Evolutionary conservation across 345 rosid species (phyloP), one percentile per base, ranked within the genome.

Genomic region (Gynandropsis gynandra): DNA sequence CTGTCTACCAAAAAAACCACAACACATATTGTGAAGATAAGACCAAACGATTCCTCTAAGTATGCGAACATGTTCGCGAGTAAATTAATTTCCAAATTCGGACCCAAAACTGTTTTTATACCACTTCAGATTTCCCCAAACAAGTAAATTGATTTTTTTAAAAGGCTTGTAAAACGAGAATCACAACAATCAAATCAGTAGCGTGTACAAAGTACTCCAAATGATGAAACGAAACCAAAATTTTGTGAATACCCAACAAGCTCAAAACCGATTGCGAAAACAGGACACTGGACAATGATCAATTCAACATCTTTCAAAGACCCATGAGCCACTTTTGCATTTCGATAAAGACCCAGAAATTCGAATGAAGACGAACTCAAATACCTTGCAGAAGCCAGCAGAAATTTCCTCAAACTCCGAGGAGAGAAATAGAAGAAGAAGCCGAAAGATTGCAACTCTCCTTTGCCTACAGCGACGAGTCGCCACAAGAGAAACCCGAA

Each of bases 331-430:
- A 69, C 17, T 32, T 53, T 37, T 47, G 20, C 45, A 47, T 59
- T 64, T 42, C 33, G 9, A 56, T 29, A 42, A 57, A 46, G 9
- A 59, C 59, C 75, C 64, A 66, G 53, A 59, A 31, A 39, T 8
- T 66, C 7, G 19, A 67, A 62, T 16, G n/a, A 33, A 45, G 27
- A 42, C 16, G 50, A 59, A 53, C 16, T n/a, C 21, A 56, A 50
- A 43, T 47, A 66, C 65, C 74, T 71, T 2, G 42, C 49, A 60
- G 46, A 49, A 37, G 49, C 45, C n/a, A 54, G 56, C 48, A 53
- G 47, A 29, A 20, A 32, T 52, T 40, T 47, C 42, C 39, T 51
- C 21, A 17, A 37, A 42, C 63, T 46, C 33, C 58, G n/a, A 42
- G 46, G 18, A 6, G 14, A 31, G 37, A 56, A 10, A 33, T 21